Evolutionary conservation across 2,329 filamentous ascomycete genomes (phyloP).

Genomic region (Fusarium abutilonis): DNA sequence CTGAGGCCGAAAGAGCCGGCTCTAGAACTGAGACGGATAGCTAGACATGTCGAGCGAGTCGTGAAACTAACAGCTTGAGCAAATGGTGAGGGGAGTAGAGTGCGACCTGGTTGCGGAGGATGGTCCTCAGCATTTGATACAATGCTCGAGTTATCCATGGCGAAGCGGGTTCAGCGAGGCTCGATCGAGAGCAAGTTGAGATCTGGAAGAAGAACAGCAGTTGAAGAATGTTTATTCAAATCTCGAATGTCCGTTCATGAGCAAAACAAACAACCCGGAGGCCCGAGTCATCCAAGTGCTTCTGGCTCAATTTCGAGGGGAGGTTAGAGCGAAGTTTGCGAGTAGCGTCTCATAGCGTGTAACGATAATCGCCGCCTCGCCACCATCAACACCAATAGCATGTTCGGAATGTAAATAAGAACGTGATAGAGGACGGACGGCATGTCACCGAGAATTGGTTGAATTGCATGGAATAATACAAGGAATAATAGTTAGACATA

Average conservation of each 20-base stretch:
- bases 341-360: constrained; percentile 4
- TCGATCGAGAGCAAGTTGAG: constrained; percentile 6
- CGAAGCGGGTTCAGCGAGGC: constrained; percentile 18
- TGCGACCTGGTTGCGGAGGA: constrained; percentile 49
- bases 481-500: constrained; percentile 18
- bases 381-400: constrained; percentile 32
- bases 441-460: constrained; percentile 31
- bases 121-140: constrained; percentile 26
- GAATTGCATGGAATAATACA: constrained; percentile 15
- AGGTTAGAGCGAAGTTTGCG: constrained; percentile 17
- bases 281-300: background rate
- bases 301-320: constrained; percentile 5
- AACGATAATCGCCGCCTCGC: constrained; percentile 21
- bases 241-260: background rate
- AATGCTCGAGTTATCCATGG: constrained; percentile 38
- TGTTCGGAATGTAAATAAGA: constrained; percentile 36
- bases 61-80: constrained; percentile 69
- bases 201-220: background rate
- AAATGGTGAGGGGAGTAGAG: constrained; percentile 66
- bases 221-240: background rate
- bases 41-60: constrained; percentile 67
- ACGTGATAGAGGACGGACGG: constrained; percentile 34
- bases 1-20: constrained; percentile 63
- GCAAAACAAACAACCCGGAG: background rate
- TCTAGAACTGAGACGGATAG: constrained; percentile 63